A percentile compares a stretch with the other conserved stretches of the same genome.
phyloP scores from a whole-genome alignment of 2,329 filamentous ascomycete species.

The Scleromitrula shiraiana region DNA sequence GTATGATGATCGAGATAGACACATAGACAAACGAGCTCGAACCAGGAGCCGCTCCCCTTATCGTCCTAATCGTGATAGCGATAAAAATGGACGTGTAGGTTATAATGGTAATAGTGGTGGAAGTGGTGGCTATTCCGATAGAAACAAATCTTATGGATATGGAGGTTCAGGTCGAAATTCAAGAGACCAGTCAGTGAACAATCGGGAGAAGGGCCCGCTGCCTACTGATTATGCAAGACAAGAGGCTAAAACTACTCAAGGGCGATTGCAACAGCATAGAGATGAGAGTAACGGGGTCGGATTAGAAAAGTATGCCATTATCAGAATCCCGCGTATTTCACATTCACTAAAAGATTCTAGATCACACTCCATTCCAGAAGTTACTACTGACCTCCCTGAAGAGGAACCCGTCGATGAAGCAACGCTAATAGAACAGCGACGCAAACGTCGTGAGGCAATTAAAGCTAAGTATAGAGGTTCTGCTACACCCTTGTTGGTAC shows the following conservation, averaged over 20 bases:
- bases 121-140: slow-evolving; percentile 14
- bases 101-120: slow-evolving; percentile 18
- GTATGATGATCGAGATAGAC: slow-evolving; percentile 44
- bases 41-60: slow-evolving; percentile 44
- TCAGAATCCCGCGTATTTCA: neutral
- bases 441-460: slow-evolving; percentile 76
- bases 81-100: slow-evolving; percentile 18
- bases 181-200: slow-evolving; percentile 55
- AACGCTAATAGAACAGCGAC: slow-evolving; percentile 74
- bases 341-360: slow-evolving; percentile 17
- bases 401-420: slow-evolving; percentile 67
- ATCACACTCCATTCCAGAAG: slow-evolving; percentile 22
- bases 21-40: slow-evolving; percentile 45
- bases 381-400: slow-evolving; percentile 37
- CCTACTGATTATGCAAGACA: slow-evolving; percentile 50
- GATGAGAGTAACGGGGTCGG: slow-evolving; percentile 30
- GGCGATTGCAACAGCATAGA: slow-evolving; percentile 45
- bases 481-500: slow-evolving; percentile 64
- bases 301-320: slow-evolving; percentile 33
- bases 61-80: slow-evolving; percentile 29
- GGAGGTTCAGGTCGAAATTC: slow-evolving; percentile 40
- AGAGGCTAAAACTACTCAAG: slow-evolving; percentile 62
- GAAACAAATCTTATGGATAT: slow-evolving; percentile 25
- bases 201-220: slow-evolving; percentile 52
- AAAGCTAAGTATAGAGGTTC: slow-evolving; percentile 70